Evolutionary conservation across 2,329 filamentous ascomycete genomes (phyloP).

Genomic region (Cordyceps cateniannulata): DNA sequence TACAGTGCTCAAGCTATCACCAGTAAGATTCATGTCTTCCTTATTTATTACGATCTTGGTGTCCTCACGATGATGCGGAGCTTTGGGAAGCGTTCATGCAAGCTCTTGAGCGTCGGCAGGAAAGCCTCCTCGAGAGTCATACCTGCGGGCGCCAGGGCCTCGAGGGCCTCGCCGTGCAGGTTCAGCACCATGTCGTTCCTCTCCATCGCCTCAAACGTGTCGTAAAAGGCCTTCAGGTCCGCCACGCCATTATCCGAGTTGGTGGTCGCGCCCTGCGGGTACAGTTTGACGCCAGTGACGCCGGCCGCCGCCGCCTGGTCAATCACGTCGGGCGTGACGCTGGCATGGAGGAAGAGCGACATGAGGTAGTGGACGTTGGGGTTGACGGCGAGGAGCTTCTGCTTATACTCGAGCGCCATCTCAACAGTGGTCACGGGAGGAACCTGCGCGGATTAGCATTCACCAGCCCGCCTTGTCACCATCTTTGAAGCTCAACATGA

Average conservation of each 20-base stretch:
- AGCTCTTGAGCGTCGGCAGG: slow-evolving; percentile 67
- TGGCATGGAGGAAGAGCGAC: slow-evolving; percentile 62
- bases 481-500: not conserved
- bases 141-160: slow-evolving; percentile 39
- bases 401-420: slow-evolving; percentile 57
- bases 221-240: slow-evolving; percentile 63
- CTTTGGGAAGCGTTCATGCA: slow-evolving; percentile 70
- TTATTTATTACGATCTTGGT: not conserved
- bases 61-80: slow-evolving; percentile 50
- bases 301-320: slow-evolving; percentile 66
- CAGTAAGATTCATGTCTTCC: not conserved
- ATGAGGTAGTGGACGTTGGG: slow-evolving; percentile 63
- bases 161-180: slow-evolving; percentile 80
- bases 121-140: slow-evolving; percentile 51
- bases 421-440: slow-evolving; percentile 56
- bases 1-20: slow-evolving; percentile 71
- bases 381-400: slow-evolving; percentile 52
- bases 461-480: not conserved
- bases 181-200: slow-evolving; percentile 77
- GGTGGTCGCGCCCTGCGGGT: slow-evolving; percentile 56
- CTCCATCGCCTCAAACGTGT: slow-evolving; percentile 87
- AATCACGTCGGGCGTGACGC: slow-evolving; percentile 63
- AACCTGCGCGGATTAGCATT: slow-evolving; percentile 14
- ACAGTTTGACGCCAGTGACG: slow-evolving; percentile 66
- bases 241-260: slow-evolving; percentile 65